Evolutionary conservation across 805 yeast genomes (phyloP), one percentile per base, ranked within the genome.

Genomic region (Wickerhamiella australiensis): DNA sequence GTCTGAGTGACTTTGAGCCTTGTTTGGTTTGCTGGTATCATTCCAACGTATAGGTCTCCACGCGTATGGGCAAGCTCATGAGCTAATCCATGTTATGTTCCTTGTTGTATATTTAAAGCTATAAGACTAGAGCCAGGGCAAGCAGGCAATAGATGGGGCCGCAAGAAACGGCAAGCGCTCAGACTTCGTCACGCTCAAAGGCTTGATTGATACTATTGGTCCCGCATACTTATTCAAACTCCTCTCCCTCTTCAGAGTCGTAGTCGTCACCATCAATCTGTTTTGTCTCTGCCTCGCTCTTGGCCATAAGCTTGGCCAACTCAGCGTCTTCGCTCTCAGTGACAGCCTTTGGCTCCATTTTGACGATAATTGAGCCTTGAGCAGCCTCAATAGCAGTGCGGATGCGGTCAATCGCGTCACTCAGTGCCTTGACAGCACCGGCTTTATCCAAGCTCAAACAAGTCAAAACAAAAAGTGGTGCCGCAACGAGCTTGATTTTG

Each of bases 271-370:
- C 88, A 45, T 86, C 82, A 52, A 84, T 87, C 60, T 81, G 80
- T 65, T 80, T 79, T 63, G 84, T 88, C 66, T 85, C 96, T 64
- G 82, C 75, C 72, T 86, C 96, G 65, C 86, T 85, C 65, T 85
- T 78, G 70, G 90, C 96, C 78, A 92, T 80, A 57, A 92, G 77
- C 53, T 95, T 95, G 69, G 87, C 95, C 63, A 92, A 78, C 70
- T 88, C 96, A 53, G 96, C 97, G 67, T 92, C 98, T 67, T 92
- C 98, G 53, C 92, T 85, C 53, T 95, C 97, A 51, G 96, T 87
- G 57, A 92, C 97, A 40, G 97, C 96, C 78, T 88, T 90, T 64
- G 98, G 97, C 60, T 94, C 90, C 96, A 90, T 90, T 49, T 94
- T 87, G 56, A 90, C 82, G 58, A 84, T 85, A 66, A 95, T 82